Evolutionary conservation across 1,284 basidiomycete genomes (phyloP), one percentile per base, ranked within the genome.

Genomic region (Heliocybe sulcata): DNA sequence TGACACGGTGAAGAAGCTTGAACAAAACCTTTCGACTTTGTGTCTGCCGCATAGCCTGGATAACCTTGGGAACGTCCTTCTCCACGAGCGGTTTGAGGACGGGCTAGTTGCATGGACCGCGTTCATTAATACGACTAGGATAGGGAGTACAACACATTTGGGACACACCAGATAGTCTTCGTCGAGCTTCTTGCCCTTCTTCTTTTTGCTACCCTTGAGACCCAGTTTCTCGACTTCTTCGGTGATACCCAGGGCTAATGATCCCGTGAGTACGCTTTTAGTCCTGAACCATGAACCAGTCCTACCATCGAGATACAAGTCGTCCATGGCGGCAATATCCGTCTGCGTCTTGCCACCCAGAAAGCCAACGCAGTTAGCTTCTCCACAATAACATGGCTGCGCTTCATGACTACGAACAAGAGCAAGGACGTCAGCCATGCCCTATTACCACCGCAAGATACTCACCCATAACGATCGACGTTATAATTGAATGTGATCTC

Each of bases 401-500:
- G 97, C 90, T 59, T 97, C 93, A 69, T 99, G 94, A 1, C 94
- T 95, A 58, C 16, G 35, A 22, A 47, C 16, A 8, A 16, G 3
- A 2, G 19, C 29, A 50, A 33, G 12, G 3, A 50, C 33, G 52
- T 45, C 27, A 25, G 29, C 29, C 12, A 4, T 31, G 29, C 12
- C 22, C 20, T 3, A n/a, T 2, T 35, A 3, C 12, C 1, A 42
- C n/a, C 11, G 8, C 29, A 45, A 11, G 3, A 26, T 35, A 8
- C 87, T 56, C 59, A 94, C 92, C 96, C 96, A 68, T 99, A 99
- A 57, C 97, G 91, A 70, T 99, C 97, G 48, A 99, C 97, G 66
- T 99, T 99, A 70, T 99, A 99, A 72, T 99, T 98, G 77, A 99
- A 99, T 0, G 96, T 99, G 59, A 99, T 74, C 72, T 99, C 97